A percentile compares a stretch with the other conserved stretches of the same genome.
Evolutionary conservation across 257 asterid genomes (phyloP).

Genomic region (Solanum medicagineum): DNA sequence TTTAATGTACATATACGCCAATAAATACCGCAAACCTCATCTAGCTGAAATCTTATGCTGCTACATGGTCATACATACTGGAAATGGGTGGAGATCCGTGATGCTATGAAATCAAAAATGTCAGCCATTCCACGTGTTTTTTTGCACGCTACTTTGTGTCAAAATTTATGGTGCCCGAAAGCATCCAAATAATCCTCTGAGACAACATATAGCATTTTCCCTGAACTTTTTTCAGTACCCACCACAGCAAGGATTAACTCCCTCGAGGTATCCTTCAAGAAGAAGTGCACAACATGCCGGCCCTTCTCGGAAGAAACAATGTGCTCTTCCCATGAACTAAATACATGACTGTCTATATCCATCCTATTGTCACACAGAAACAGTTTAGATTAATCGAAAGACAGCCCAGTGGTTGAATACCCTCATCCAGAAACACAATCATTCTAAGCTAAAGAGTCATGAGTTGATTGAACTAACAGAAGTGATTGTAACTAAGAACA

Average conservation of each 20-base stretch:
- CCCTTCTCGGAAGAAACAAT: constrained; percentile 4
- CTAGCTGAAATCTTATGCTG: background rate
- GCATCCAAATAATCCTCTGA: constrained; percentile 22
- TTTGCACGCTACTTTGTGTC: constrained; percentile 31
- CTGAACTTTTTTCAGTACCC: constrained; percentile 24
- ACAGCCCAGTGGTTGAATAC: background rate
- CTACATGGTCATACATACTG: constrained; percentile 11
- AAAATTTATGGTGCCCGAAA: constrained; percentile 13
- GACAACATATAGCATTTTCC: constrained; percentile 20
- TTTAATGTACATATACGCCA: background rate
- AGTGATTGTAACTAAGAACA: background rate
- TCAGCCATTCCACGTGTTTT: constrained; percentile 26
- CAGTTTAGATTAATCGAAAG: background rate
- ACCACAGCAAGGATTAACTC: constrained; percentile 30
- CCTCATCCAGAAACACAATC: background rate
- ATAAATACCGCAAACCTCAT: background rate
- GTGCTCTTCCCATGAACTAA: constrained; percentile 17
- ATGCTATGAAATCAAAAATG: constrained; percentile 5
- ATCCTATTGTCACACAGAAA: constrained; percentile 19
- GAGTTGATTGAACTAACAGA: background rate
- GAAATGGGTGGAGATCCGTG: constrained; percentile 16
- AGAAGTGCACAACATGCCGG: constrained; percentile 25
- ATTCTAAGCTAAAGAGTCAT: background rate
- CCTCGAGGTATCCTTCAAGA: constrained; percentile 13
- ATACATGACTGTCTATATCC: constrained; percentile 9